Evolutionary conservation across 2,329 filamentous ascomycete species (phyloP).

Genomic region (Emergomyces pasteurianus): DNA sequence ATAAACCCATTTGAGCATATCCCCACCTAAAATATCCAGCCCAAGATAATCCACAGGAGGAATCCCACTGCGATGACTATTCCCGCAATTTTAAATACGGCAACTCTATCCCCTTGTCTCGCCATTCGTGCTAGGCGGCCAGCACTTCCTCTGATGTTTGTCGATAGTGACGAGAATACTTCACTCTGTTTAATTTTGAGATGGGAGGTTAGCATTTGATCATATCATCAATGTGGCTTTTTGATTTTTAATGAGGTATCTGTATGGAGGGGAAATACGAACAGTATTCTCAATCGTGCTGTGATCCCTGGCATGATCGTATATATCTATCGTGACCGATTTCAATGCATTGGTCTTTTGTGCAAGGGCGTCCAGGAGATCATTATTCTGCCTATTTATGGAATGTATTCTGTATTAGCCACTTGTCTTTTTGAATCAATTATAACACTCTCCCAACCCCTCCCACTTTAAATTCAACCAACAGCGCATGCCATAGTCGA

Average conservation of each 20-base stretch:
- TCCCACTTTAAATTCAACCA: too few relatives aligned
- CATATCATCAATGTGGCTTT: neutral
- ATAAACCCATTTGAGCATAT: neutral
- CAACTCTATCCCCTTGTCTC: constrained; percentile 76
- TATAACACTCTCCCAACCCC: too few relatives aligned
- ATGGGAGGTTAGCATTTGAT: neutral
- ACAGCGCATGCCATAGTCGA: neutral
- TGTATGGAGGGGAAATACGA: constrained; percentile 24
- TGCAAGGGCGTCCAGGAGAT: constrained; percentile 79
- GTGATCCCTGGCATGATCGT: constrained; percentile 86
- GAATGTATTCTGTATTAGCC: neutral
- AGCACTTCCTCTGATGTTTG: constrained; percentile 73
- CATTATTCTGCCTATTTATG: constrained; percentile 67
- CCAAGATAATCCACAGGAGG: constrained; percentile 60
- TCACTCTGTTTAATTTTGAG: constrained; percentile 49
- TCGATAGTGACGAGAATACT: constrained; percentile 79
- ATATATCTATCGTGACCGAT: constrained; percentile 92
- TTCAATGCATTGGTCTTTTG: constrained; percentile 85
- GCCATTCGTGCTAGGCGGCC: constrained; percentile 80
- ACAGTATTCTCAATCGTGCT: constrained; percentile 80
- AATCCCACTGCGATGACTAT: constrained; percentile 66
- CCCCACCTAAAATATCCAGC: constrained; percentile 44
- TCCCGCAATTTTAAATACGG: constrained; percentile 76
- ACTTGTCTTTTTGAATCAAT: too few relatives aligned
- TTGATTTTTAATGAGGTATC: neutral